phyloP scores from a whole-genome alignment of 345 rosid genomes.

The Hirschfeldia incana region DNA sequence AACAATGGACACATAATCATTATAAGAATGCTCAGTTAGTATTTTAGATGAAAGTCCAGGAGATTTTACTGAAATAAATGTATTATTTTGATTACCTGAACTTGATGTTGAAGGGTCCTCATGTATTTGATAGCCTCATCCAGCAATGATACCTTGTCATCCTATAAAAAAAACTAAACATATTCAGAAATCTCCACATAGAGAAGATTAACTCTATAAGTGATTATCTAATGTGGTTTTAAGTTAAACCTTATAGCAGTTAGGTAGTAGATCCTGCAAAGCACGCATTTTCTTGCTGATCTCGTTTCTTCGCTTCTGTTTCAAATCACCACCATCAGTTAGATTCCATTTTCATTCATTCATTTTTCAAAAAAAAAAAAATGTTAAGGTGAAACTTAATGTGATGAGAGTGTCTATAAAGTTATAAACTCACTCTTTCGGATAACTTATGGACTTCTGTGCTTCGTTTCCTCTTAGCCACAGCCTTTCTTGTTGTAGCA shows the following conservation, averaged over 20 bases:
- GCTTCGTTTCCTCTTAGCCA: slow-evolving; percentile 41
- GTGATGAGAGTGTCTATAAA: not conserved
- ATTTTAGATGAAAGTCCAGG: not conserved
- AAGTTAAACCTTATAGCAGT: slow-evolving; percentile 55
- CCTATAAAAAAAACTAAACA: slow-evolving; percentile 37
- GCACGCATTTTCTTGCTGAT: slow-evolving; percentile 70
- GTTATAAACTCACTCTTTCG: slow-evolving; percentile 31
- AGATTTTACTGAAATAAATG: not conserved
- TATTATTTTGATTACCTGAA: slow-evolving; percentile 53
- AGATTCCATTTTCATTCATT: not conserved
- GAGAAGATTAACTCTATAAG: slow-evolving; percentile 5
- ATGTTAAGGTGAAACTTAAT: not conserved
- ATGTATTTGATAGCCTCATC: slow-evolving; percentile 71
- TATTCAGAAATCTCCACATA: slow-evolving; percentile 9
- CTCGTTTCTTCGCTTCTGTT: slow-evolving; percentile 63
- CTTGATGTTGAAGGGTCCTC: slow-evolving; percentile 70
- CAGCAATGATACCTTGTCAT: slow-evolving; percentile 63
- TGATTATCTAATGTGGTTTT: not conserved
- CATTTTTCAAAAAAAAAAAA: not conserved
- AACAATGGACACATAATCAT: not conserved
- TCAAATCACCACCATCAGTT: not conserved
- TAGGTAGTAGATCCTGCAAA: slow-evolving; percentile 68
- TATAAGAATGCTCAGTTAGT: not conserved
- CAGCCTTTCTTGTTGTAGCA: slow-evolving; percentile 23
- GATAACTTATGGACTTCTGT: slow-evolving; percentile 41